A percentile compares a stretch with the other conserved stretches of the same genome.
phyloP scores from a whole-genome alignment of 2,329 filamentous ascomycete species.

The Capronia americana region DNA sequence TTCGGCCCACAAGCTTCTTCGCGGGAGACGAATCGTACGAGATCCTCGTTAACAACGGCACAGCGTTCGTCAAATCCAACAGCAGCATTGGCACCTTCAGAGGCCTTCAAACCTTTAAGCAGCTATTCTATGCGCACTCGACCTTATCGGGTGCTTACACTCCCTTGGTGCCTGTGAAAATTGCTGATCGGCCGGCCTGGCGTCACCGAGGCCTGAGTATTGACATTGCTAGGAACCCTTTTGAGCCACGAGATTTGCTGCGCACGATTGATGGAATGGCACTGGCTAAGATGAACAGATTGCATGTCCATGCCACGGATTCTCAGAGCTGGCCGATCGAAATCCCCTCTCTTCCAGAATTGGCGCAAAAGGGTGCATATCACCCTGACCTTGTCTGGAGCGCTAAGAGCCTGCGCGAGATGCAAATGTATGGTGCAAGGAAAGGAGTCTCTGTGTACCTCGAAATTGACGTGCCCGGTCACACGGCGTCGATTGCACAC shows the following conservation, averaged over 20 bases:
- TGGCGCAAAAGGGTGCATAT: constrained; percentile 77
- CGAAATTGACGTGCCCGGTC: constrained; percentile 82
- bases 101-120: constrained; percentile 42
- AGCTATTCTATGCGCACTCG: constrained; percentile 43
- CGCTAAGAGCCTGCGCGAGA: constrained; percentile 65
- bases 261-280: constrained; percentile 77
- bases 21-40: constrained; percentile 41
- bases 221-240: constrained; percentile 77
- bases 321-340: constrained; percentile 73
- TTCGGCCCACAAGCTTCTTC: constrained; percentile 33
- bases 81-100: constrained; percentile 40
- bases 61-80: constrained; percentile 38
- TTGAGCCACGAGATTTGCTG: constrained; percentile 70
- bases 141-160: constrained; percentile 64
- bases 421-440: constrained; percentile 73
- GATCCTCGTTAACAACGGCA: constrained; percentile 37
- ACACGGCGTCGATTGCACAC: constrained; percentile 71
- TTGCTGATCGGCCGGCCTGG: constrained; percentile 77
- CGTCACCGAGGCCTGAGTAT: constrained; percentile 79
- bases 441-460: constrained; percentile 74
- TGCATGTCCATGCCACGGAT: constrained; percentile 65
- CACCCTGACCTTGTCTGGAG: constrained; percentile 70
- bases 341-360: constrained; percentile 74
- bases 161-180: constrained; percentile 70
- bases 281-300: constrained; percentile 62